phyloP scores from a whole-genome alignment of 495 filamentous ascomycete species.

The Polyplosphaeria fusca region DNA sequence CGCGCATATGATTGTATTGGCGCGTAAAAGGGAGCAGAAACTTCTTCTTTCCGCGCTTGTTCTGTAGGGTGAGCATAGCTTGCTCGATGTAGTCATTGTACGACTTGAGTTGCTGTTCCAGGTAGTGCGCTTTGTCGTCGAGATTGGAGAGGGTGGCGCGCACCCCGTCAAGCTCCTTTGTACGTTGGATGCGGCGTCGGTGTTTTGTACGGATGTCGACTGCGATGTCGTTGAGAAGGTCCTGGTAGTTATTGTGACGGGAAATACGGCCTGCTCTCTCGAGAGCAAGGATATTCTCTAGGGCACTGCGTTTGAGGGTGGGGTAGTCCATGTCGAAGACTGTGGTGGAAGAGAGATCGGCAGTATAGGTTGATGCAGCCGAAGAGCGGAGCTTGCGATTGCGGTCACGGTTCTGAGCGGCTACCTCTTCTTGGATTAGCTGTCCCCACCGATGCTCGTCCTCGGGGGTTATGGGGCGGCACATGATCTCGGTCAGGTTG shows the following conservation, averaged over 20 bases:
- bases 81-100: conserved; percentile 99
- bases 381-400: conserved; percentile 60
- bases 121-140: conserved; percentile 85
- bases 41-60: conserved; percentile 90
- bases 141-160: conserved; percentile 77
- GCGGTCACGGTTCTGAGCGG: conserved; percentile 41
- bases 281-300: conserved; percentile 90
- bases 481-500: conserved; percentile 91
- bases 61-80: conserved; percentile 96
- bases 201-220: conserved; percentile 97
- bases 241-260: conserved; percentile 92
- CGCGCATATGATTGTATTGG: conserved; percentile 96
- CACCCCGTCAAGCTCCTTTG: conserved; percentile 86
- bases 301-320: conserved; percentile 84
- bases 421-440: conserved; percentile 79
- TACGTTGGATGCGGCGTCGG: conserved; percentile 80
- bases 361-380: conserved; percentile 46
- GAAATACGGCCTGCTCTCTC: conserved; percentile 82
- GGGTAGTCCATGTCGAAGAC: conserved; percentile 88
- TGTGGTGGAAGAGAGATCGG: conserved; percentile 50
- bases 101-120: conserved; percentile 91
- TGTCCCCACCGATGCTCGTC: conserved; percentile 86
- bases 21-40: conserved; percentile 97
- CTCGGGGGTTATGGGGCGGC: conserved; percentile 79
- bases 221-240: conserved; percentile 92